Evolutionary conservation across 208 protist genomes (phyloP).

Genomic region (Borovskyia barvae): DNA sequence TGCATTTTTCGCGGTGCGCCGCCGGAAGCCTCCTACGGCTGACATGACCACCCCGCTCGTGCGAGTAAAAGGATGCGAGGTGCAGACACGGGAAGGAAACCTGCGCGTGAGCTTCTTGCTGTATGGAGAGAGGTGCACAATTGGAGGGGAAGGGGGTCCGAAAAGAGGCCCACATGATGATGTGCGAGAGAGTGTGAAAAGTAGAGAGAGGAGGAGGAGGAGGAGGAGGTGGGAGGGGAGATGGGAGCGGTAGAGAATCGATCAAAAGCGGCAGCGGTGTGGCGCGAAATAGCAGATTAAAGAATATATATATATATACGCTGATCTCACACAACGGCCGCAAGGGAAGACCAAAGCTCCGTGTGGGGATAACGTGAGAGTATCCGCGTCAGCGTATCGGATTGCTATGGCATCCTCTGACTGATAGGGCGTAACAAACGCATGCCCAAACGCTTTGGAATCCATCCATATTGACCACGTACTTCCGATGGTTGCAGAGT

Average conservation of each 20-base stretch:
- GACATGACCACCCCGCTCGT: conserved; percentile 22
- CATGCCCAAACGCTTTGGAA: too few species aligned
- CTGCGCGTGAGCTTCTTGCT: neutral
- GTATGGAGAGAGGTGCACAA: neutral
- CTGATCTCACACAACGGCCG: too few species aligned
- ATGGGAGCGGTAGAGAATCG: neutral
- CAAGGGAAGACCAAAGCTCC: too few species aligned
- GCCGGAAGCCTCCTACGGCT: conserved; percentile 64
- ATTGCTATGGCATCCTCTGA: too few species aligned
- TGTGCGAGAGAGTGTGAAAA: conserved; percentile 1
- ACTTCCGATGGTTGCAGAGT: too few species aligned
- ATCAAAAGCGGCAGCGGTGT: neutral
- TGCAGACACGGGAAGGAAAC: neutral
- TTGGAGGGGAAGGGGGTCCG: neutral
- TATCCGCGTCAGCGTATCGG: too few species aligned
- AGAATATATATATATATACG: too few species aligned
- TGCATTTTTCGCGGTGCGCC: conserved; percentile 66
- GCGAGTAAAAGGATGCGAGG: neutral
- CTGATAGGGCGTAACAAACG: too few species aligned
- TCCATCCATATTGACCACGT: too few species aligned
- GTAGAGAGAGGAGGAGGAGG: neutral
- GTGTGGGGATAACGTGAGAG: too few species aligned
- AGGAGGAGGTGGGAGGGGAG: conserved; percentile 5
- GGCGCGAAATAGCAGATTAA: neutral
- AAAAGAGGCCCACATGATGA: neutral